phyloP scores from a whole-genome alignment of 1,284 basidiomycete species.

The Cystobasidium slooffiae region DNA sequence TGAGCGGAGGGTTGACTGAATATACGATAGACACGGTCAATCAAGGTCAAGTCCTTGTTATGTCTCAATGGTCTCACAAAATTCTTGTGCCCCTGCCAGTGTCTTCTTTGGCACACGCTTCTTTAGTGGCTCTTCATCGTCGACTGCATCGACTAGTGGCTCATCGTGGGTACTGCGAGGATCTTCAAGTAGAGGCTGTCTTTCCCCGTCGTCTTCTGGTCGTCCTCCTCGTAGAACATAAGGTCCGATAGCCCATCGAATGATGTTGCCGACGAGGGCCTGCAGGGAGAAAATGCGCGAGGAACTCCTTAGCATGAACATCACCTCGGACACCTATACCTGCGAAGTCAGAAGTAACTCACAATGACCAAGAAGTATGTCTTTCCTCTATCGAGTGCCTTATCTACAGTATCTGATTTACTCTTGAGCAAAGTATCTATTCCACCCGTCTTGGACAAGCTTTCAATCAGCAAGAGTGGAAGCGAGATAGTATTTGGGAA shows the following conservation, averaged over 20 bases:
- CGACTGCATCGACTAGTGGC: conserved; percentile 46
- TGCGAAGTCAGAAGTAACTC: conserved; percentile 41
- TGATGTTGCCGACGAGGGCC: conserved; percentile 12
- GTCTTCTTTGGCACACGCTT: conserved; percentile 46
- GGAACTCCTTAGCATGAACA: conserved; percentile 7
- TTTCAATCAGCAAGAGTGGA: conserved; percentile 55
- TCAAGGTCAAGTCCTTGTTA: too few relatives aligned
- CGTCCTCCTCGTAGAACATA: conserved; percentile 16
- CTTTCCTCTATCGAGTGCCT: conserved; percentile 52
- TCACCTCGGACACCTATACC: neutral
- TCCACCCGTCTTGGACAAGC: conserved; percentile 54
- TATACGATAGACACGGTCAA: conserved; percentile 45
- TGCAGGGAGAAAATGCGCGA: conserved; percentile 49
- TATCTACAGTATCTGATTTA: conserved; percentile 47
- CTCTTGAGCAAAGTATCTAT: conserved; percentile 52
- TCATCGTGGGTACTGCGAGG: conserved; percentile 46
- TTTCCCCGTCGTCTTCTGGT: conserved; percentile 6
- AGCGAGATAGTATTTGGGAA: conserved; percentile 51
- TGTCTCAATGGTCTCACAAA: too few relatives aligned
- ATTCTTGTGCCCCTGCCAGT: conserved; percentile 38
- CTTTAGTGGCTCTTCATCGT: conserved; percentile 47
- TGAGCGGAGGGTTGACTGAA: conserved; percentile 55
- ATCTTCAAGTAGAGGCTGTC: conserved; percentile 29
- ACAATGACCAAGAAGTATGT: conserved; percentile 56
- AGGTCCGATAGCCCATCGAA: conserved; percentile 37